Conservation (phyloP, 2,329 filamentous ascomycete species). For the Zymoseptoria ardabiliae region DNA sequence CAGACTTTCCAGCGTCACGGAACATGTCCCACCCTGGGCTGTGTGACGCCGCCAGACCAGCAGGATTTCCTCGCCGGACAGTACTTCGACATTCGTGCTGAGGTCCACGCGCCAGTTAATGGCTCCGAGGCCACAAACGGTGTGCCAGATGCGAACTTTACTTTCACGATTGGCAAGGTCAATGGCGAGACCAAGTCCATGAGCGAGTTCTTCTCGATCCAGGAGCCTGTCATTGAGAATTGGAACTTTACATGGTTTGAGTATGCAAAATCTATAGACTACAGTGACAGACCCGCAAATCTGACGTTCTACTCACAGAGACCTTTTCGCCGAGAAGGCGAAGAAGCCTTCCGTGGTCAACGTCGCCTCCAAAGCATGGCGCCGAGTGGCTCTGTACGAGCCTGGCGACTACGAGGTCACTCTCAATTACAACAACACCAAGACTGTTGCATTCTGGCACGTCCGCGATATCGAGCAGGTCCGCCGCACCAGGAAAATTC, state of each 20-base stretch:
- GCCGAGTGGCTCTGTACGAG: constrained; percentile 67
- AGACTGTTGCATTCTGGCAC: constrained; percentile 66
- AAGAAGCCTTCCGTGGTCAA: constrained; percentile 65
- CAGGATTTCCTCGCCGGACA: constrained; percentile 79
- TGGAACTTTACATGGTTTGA: constrained; percentile 85
- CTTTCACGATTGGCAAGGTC: constrained; percentile 63
- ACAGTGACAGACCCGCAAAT: not conserved
- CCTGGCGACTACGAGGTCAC: constrained; percentile 72
- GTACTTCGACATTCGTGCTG: constrained; percentile 75
- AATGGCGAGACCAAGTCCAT: constrained; percentile 48
- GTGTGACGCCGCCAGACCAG: constrained; percentile 52
- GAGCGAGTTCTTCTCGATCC: constrained; percentile 59
- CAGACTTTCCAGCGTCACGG: constrained; percentile 51
- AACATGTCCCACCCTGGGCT: constrained; percentile 49
- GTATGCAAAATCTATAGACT: constrained; percentile 26
- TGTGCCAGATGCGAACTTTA: constrained; percentile 67
- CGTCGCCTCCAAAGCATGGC: constrained; percentile 71
- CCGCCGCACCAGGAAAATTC: constrained; percentile 66
- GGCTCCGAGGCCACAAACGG: constrained; percentile 65
- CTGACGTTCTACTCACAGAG: constrained; percentile 27
- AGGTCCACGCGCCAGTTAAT: constrained; percentile 56
- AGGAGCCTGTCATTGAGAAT: constrained; percentile 66
- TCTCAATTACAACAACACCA: constrained; percentile 65
- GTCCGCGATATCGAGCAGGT: constrained; percentile 63
- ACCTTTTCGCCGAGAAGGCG: constrained; percentile 69